Conservation (phyloP, 192 early-diverging fungal species). For the Martensiomyces pterosporus region DNA sequence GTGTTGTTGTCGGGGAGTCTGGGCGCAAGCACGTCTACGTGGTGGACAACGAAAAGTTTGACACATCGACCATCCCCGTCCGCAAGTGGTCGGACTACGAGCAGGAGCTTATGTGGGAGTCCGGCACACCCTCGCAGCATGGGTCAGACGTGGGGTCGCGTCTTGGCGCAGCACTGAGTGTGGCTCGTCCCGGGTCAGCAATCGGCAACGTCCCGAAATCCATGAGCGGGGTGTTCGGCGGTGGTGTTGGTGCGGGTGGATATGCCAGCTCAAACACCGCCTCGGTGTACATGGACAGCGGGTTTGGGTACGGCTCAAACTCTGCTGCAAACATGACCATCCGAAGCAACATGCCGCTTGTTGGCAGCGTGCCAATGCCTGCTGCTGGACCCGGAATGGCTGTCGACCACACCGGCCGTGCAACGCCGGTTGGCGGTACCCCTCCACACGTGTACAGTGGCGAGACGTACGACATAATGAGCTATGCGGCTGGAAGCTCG, state of each 20-base stretch:
- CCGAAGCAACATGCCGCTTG: slow-evolving; percentile 16
- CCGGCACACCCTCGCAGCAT: slow-evolving; percentile 41
- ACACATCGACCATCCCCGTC: slow-evolving; percentile 69
- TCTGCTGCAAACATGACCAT: slow-evolving; percentile 38
- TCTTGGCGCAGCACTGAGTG: slow-evolving; percentile 23
- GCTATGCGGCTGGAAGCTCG: slow-evolving; percentile 20
- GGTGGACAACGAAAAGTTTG: slow-evolving; percentile 72
- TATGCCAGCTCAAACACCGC: slow-evolving; percentile 35
- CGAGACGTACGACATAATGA: slow-evolving; percentile 39
- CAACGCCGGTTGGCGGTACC: slow-evolving; percentile 24
- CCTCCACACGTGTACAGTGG: slow-evolving; percentile 34
- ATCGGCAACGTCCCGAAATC: slow-evolving; percentile 42
- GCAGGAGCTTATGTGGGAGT: slow-evolving; percentile 66
- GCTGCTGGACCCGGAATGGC: slow-evolving; percentile 13
- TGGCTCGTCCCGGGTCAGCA: slow-evolving; percentile 36
- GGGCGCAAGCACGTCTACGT: slow-evolving; percentile 60
- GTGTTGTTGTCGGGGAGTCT: slow-evolving; percentile 82
- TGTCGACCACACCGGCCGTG: slow-evolving; percentile 8
- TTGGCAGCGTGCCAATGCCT: slow-evolving; percentile 14
- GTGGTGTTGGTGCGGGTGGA: slow-evolving; percentile 1
- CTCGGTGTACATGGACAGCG: slow-evolving; percentile 42
- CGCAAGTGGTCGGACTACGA: slow-evolving; percentile 84
- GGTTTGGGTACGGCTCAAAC: slow-evolving; percentile 29
- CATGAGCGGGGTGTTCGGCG: slow-evolving; percentile 24
- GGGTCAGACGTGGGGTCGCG: slow-evolving; percentile 37